These are phyloP conservation scores for Colletotrichum tofieldiae DNA, from an alignment of 2,329 filamentous ascomycete genomes.

Conservation along the genomic window DNA sequence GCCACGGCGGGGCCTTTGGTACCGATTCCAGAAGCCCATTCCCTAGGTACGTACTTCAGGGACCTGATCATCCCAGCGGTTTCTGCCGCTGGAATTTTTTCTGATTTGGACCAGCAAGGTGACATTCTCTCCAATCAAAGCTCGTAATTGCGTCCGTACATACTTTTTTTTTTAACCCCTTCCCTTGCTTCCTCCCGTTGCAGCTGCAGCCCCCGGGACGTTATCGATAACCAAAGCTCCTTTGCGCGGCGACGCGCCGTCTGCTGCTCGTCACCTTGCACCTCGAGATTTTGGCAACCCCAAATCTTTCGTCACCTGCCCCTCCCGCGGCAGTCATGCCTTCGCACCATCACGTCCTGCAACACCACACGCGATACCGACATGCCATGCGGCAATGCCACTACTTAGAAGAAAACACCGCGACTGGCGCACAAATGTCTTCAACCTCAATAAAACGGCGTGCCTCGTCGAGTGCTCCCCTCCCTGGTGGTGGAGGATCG, in stretches of 20 bases:
- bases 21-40: conserved; percentile 5
- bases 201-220: conserved; percentile 36
- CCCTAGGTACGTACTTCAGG: conserved; percentile 7
- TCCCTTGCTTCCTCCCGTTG: not conserved
- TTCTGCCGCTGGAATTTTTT: conserved; percentile 36
- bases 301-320: conserved; percentile 8
- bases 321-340: not conserved
- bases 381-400: not conserved
- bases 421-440: not conserved
- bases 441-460: not conserved
- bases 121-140: conserved; percentile 20
- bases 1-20: conserved; percentile 8
- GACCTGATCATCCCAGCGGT: not conserved
- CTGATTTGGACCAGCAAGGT: conserved; percentile 23
- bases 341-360: not conserved
- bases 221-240: conserved; percentile 40
- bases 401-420: not conserved
- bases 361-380: conserved; percentile 10
- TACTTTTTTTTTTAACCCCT: not conserved
- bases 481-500: conserved; percentile 13
- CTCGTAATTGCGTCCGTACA: conserved; percentile 1
- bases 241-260: not conserved
- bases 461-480: not conserved
- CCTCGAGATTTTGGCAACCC: conserved; percentile 8
- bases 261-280: conserved; percentile 3